Evolutionary conservation across 768 basidiomycete genomes (phyloP).

Genomic region (Boletus huronensis): DNA sequence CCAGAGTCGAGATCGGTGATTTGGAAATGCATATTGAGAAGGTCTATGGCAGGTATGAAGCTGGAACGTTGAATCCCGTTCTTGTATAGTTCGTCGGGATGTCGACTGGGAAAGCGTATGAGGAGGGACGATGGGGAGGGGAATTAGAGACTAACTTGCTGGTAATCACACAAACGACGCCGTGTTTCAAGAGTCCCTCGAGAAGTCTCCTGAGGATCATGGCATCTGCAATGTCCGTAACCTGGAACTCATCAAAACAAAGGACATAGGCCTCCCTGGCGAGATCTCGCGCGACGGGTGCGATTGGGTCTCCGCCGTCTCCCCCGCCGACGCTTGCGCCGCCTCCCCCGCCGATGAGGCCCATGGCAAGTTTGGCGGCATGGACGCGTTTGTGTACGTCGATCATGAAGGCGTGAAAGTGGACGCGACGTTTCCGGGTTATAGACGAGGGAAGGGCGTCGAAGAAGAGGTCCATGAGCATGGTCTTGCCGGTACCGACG

Average conservation of each 20-base stretch:
- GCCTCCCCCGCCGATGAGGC: slow-evolving; percentile 43
- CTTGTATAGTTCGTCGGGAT: slow-evolving; percentile 96
- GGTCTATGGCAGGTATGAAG: slow-evolving; percentile 92
- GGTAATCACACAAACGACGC: slow-evolving; percentile 93
- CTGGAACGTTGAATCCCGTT: slow-evolving; percentile 96
- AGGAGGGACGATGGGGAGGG: not conserved
- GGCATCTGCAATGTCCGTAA: slow-evolving; percentile 96
- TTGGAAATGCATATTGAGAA: slow-evolving; percentile 82
- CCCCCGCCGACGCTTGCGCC: slow-evolving; percentile 27
- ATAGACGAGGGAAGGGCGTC: slow-evolving; percentile 68
- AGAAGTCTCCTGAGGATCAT: slow-evolving; percentile 94
- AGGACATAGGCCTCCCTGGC: slow-evolving; percentile 81
- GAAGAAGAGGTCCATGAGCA: slow-evolving; percentile 99
- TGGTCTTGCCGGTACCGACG: slow-evolving; percentile 96
- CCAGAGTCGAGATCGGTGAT: slow-evolving; percentile 95
- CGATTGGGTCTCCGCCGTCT: slow-evolving; percentile 68
- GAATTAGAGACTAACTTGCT: slow-evolving; percentile 70
- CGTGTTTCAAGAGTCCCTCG: slow-evolving; percentile 80
- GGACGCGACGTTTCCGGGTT: slow-evolving; percentile 79
- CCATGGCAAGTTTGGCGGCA: slow-evolving; percentile 70
- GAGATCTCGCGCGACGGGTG: slow-evolving; percentile 82
- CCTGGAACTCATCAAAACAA: slow-evolving; percentile 99
- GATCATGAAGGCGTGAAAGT: slow-evolving; percentile 99
- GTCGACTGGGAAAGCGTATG: slow-evolving; percentile 57
- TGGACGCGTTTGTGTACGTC: slow-evolving; percentile 95